Evolutionary conservation across 306 rosid genomes (phyloP).

Genomic region (Acacia melanoxylon): DNA sequence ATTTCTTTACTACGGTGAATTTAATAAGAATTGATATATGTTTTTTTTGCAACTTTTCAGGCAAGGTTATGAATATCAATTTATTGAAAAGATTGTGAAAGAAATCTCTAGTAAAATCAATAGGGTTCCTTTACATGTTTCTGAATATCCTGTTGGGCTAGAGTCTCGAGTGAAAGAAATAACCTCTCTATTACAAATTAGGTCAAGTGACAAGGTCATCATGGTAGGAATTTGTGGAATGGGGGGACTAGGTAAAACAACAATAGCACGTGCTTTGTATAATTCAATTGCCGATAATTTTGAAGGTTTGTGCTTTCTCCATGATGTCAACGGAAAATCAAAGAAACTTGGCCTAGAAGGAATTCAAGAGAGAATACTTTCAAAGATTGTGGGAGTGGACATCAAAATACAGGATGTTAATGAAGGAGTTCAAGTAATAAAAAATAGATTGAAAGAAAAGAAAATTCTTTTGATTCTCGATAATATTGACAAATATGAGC

Average conservation of each 20-base stretch:
- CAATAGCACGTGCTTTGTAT: neutral
- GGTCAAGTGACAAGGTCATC: neutral
- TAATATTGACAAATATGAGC: neutral
- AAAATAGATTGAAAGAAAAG: neutral
- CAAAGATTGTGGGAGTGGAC: neutral
- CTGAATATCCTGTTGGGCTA: neutral
- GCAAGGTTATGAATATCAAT: too few species aligned
- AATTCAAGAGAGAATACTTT: neutral
- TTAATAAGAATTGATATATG: too few species aligned
- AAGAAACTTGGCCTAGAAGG: neutral
- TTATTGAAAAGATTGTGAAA: neutral
- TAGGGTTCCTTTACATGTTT: neutral
- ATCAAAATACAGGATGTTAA: neutral
- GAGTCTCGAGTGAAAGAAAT: neutral
- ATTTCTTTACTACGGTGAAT: too few species aligned
- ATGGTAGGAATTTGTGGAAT: constrained; percentile 3
- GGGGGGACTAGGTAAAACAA: neutral
- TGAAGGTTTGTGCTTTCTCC: neutral
- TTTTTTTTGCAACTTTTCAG: too few species aligned
- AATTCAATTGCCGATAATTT: too few species aligned
- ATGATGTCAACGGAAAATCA: neutral
- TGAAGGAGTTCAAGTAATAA: neutral
- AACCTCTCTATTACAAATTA: neutral
- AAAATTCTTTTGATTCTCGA: neutral
- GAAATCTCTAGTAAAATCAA: neutral